Base-by-base conservation (phyloP, 2,329 filamentous ascomycete genomes). In the Dothistroma pini region DNA sequence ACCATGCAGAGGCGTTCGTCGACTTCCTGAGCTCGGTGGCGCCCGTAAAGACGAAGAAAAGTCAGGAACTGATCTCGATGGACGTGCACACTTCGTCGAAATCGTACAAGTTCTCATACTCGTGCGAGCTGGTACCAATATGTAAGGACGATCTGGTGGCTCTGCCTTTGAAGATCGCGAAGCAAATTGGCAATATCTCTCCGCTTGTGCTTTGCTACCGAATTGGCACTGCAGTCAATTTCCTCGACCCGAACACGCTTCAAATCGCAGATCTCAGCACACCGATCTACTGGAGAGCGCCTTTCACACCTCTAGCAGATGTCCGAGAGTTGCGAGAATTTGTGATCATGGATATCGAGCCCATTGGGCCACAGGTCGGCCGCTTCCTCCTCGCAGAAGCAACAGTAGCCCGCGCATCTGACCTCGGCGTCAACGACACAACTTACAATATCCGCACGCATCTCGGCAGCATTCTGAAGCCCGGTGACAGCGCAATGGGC, bases 71-170 rank as follows among this genome's bases (percentile, higher is more conserved):
- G 52, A 97, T 99, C 69, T 96, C 92, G 4, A 87, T 91, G 79
- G 93, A 99, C 76, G 85, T 89, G 12, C 95, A 99, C 78, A 97
- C 93, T 0, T 90, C 89, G 16, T 89, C 88, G 62, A 95, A 91
- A 77, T 92, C 89, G 35, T 97, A 93, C 84, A 99, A 99, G 76
- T 97, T 97, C 78, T 89, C 90, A 51, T 97, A 87, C 77, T 96
- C 92, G 0, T 86, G 89, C 57, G 91, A 97, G 74, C 77, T 99
- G 54, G 88, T 97, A 29, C 95, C 95, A 0, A 92, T 99, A 54
- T 97, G 95, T 82, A 96, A 97, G 77, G 95, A 99, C 70, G 95
- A 99, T 73, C 81, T 99, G 31, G 91, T 99, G n/a, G 93, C 91
- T 1, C 80, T 99, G 38, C 95, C 95, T 0, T 87, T 96, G 65